A percentile compares a stretch with the other conserved stretches of the same genome.
Evolutionary conservation across 306 rosid genomes (phyloP).

Genomic region (Ormosia semicastrata): DNA sequence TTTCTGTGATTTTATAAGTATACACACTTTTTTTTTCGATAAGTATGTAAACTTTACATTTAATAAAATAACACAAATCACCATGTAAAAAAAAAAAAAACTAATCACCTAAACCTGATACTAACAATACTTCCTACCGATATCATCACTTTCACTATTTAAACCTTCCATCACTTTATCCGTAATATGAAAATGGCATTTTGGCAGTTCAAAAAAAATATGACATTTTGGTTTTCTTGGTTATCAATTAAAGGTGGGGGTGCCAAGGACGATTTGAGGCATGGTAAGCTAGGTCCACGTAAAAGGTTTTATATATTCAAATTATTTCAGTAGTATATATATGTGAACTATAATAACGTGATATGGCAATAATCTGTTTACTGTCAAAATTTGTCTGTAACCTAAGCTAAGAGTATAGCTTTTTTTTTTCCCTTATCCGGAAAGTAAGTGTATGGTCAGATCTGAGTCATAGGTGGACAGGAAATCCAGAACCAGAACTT

Average conservation of each 20-base stretch:
- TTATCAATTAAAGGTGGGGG: not conserved
- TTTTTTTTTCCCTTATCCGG: slow-evolving; percentile 1
- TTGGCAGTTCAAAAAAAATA: not conserved
- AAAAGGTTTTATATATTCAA: not conserved
- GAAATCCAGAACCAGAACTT: slow-evolving; percentile 1
- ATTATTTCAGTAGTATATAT: not conserved
- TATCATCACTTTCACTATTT: not conserved
- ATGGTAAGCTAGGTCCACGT: not conserved
- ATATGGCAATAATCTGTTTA: not conserved
- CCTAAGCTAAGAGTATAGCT: too few relatives aligned
- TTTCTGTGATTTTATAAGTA: too few relatives aligned
- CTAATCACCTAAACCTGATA: too few relatives aligned
- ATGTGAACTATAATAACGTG: not conserved
- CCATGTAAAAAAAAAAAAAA: too few relatives aligned
- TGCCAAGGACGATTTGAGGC: not conserved
- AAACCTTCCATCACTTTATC: not conserved
- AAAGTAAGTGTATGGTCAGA: slow-evolving; percentile 5
- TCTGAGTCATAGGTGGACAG: slow-evolving; percentile 1
- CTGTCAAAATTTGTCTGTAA: not conserved
- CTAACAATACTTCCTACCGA: not conserved
- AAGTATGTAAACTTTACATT: not conserved
- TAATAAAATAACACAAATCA: not conserved
- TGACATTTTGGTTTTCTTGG: not conserved
- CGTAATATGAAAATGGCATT: not conserved
- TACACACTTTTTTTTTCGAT: too few relatives aligned